A percentile compares a stretch with the other conserved stretches of the same genome.
These are phyloP conservation scores for Ogataea corticis DNA, from an alignment of 805 yeast genomes.

Conservation along the genomic window DNA sequence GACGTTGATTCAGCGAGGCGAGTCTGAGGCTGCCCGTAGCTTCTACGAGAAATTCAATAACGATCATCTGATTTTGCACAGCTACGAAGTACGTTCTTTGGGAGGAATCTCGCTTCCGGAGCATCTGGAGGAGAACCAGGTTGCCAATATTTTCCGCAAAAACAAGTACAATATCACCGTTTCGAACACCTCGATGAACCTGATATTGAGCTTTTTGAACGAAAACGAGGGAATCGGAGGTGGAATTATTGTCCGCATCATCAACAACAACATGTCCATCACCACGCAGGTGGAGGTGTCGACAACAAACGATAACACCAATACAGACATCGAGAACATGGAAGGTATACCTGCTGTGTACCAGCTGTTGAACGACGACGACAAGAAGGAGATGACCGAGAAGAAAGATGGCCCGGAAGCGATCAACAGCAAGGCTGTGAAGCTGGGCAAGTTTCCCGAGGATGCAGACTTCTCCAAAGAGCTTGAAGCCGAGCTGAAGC, in stretches of 20 bases:
- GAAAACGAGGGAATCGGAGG: conserved; percentile 95
- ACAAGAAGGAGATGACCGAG: conserved; percentile 22
- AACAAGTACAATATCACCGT: conserved; percentile 75
- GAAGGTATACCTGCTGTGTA: conserved; percentile 53
- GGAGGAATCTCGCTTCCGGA: conserved; percentile 76
- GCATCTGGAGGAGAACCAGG: conserved; percentile 78
- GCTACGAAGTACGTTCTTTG: conserved; percentile 69
- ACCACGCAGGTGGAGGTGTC: conserved; percentile 40
- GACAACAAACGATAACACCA: conserved; percentile 47
- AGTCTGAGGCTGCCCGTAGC: conserved; percentile 59
- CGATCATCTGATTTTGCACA: conserved; percentile 77
- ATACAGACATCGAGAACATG: conserved; percentile 35
- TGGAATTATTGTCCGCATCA: conserved; percentile 75
- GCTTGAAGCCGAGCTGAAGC: conserved; percentile 77
- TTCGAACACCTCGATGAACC: conserved; percentile 81
- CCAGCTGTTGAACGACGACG: conserved; percentile 34
- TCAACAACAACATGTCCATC: conserved; percentile 78
- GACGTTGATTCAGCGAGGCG: conserved; percentile 69
- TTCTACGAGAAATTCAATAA: conserved; percentile 74
- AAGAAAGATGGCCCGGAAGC: conserved; percentile 39
- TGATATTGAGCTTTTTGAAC: conserved; percentile 81
- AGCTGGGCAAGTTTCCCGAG: conserved; percentile 79
- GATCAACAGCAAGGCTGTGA: conserved; percentile 71
- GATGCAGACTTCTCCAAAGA: conserved; percentile 86
- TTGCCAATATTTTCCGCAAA: conserved; percentile 71